Conservation (phyloP, 2,329 filamentous ascomycete species). For the Microsporum ferrugineum region DNA sequence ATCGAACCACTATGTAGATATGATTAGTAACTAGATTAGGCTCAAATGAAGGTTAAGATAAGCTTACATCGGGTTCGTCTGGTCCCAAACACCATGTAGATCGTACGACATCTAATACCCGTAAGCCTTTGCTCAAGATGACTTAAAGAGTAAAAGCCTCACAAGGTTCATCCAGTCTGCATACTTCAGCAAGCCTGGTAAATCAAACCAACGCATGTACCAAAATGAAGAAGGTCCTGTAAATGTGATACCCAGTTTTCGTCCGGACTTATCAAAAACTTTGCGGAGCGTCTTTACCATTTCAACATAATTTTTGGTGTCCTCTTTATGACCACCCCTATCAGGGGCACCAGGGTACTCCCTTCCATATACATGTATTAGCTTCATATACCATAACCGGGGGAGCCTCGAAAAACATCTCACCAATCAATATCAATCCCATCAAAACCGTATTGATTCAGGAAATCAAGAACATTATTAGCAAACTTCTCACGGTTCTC, state of each 20-base stretch:
- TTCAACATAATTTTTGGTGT: constrained; percentile 14
- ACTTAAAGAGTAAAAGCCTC: constrained; percentile 15
- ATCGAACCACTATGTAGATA: not conserved
- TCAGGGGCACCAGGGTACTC: constrained; percentile 18
- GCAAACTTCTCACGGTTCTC: constrained; percentile 10
- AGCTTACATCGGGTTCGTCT: not conserved
- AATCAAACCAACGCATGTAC: constrained; percentile 14
- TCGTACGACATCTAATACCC: too few species aligned
- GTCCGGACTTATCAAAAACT: too few species aligned
- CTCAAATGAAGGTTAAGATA: too few species aligned
- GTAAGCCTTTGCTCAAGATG: too few species aligned
- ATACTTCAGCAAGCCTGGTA: constrained; percentile 11
- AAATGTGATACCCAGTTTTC: not conserved
- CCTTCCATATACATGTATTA: not conserved
- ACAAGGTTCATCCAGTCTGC: constrained; percentile 22
- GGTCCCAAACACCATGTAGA: constrained; percentile 10
- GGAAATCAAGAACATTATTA: constrained; percentile 12
- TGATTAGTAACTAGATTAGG: constrained; percentile 10
- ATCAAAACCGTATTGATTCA: constrained; percentile 18
- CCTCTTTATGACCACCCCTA: constrained; percentile 13
- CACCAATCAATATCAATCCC: constrained; percentile 6
- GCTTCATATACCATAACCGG: too few species aligned
- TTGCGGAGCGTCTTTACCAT: constrained; percentile 10
- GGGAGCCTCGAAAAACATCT: not conserved
- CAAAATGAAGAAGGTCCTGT: not conserved